Conservation (phyloP, 345 rosid genomes). For the Euphorbia pulcherrima region DNA sequence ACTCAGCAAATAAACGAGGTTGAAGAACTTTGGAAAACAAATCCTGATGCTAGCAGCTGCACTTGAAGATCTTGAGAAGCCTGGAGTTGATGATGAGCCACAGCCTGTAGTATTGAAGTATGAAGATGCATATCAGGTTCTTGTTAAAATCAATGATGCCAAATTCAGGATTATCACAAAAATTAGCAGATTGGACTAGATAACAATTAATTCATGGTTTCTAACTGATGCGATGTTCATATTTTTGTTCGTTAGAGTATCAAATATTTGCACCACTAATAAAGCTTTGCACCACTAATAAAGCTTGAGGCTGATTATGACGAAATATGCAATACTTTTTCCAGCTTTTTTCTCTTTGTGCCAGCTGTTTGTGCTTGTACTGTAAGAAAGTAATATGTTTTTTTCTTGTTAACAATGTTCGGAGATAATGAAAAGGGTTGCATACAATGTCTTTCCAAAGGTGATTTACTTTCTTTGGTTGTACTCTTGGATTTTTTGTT, state of each 20-base stretch:
- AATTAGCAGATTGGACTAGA: background rate
- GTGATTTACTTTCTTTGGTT: slow-evolving; percentile 31
- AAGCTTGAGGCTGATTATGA: slow-evolving; percentile 99
- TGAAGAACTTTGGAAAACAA: slow-evolving; percentile 98
- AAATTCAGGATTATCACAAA: slow-evolving; percentile 6
- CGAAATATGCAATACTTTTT: slow-evolving; percentile 48
- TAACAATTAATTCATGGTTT: slow-evolving; percentile 1
- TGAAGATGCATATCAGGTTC: slow-evolving; percentile 99
- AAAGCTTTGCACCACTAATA: slow-evolving; percentile 97
- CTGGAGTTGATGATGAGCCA: slow-evolving; percentile 99
- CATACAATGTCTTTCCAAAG: slow-evolving; percentile 96
- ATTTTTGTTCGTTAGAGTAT: slow-evolving; percentile 58
- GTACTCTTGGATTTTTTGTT: background rate
- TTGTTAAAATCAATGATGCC: slow-evolving; percentile 8
- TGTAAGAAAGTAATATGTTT: background rate
- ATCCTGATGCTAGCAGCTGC: slow-evolving; percentile 98
- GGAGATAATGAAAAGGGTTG: slow-evolving; percentile 95
- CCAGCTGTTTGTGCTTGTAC: background rate
- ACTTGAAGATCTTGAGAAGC: slow-evolving; percentile 98
- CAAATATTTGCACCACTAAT: slow-evolving; percentile 99
- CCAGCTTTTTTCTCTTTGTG: background rate
- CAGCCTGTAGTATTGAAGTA: slow-evolving; percentile 89
- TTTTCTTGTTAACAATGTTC: slow-evolving; percentile 49
- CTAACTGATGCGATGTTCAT: slow-evolving; percentile 10
- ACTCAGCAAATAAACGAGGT: slow-evolving; percentile 99